Evolutionary conservation across 2,329 filamentous ascomycete genomes (phyloP).

Genomic region (Colletotrichum camelliae): DNA sequence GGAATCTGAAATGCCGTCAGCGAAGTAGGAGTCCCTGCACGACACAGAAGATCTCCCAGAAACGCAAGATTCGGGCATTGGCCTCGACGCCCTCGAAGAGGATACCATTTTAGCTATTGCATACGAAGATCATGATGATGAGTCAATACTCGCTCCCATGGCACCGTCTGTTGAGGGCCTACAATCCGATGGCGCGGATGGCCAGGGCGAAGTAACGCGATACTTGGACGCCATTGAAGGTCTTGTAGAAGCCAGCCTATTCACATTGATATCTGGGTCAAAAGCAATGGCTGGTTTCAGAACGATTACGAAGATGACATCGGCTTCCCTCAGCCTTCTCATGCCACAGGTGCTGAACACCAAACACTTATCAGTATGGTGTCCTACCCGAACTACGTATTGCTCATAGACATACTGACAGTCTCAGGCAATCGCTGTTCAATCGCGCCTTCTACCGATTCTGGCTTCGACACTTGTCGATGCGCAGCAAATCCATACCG

Average conservation of each 20-base stretch:
- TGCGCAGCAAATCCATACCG: constrained; percentile 1
- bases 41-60: background rate
- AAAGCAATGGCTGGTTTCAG: background rate
- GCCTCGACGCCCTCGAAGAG: background rate
- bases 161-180: background rate
- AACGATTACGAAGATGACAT: background rate
- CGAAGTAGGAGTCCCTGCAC: background rate
- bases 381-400: background rate
- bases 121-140: background rate
- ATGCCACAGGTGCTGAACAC: background rate
- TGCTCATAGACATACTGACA: background rate
- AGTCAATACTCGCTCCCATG: background rate
- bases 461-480: constrained; percentile 31
- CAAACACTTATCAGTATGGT: background rate
- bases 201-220: background rate
- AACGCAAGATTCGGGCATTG: constrained; percentile 8
- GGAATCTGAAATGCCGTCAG: background rate
- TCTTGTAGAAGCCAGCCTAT: background rate
- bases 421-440: background rate
- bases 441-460: constrained; percentile 29
- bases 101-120: background rate
- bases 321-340: background rate
- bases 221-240: background rate
- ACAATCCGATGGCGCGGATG: background rate
- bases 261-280: background rate